Percentiles rank a stretch among this genome's conserved stretches.
Evolutionary conservation across 805 yeast genomes (phyloP).

Genomic region (Kazachstania martiniae): DNA sequence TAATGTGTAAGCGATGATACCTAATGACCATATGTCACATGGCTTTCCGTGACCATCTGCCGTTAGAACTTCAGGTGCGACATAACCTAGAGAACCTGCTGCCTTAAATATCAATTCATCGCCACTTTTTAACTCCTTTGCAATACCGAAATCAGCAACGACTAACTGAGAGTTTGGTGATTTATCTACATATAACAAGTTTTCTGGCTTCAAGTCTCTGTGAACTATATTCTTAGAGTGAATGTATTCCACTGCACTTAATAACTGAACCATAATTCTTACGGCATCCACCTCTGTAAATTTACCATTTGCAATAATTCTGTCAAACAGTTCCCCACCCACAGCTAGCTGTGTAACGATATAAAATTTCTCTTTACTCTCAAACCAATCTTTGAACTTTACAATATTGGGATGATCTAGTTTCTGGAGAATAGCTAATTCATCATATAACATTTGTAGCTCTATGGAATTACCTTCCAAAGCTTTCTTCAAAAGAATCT

Average conservation of each 20-base stretch:
- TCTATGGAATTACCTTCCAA: slow-evolving; percentile 59
- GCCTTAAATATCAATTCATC: slow-evolving; percentile 55
- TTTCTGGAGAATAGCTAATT: slow-evolving; percentile 55
- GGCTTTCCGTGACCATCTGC: slow-evolving; percentile 87
- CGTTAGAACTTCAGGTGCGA: slow-evolving; percentile 87
- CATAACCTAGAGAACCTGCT: slow-evolving; percentile 93
- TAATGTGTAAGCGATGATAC: slow-evolving; percentile 83
- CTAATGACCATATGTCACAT: slow-evolving; percentile 93
- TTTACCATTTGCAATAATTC: slow-evolving; percentile 69
- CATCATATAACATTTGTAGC: slow-evolving; percentile 61
- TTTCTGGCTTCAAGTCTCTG: slow-evolving; percentile 91
- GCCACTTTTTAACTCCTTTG: slow-evolving; percentile 54
- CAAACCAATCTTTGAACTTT: slow-evolving; percentile 88
- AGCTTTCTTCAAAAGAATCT: slow-evolving; percentile 78
- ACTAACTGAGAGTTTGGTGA: slow-evolving; percentile 64
- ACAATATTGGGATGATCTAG: slow-evolving; percentile 80
- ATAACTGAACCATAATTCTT: slow-evolving; percentile 56
- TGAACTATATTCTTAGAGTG: slow-evolving; percentile 77
- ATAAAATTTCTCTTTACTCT: slow-evolving; percentile 81
- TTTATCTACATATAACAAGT: slow-evolving; percentile 55
- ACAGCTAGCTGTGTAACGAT: slow-evolving; percentile 90
- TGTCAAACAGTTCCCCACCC: slow-evolving; percentile 91
- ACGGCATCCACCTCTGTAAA: slow-evolving; percentile 89
- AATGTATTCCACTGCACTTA: slow-evolving; percentile 68
- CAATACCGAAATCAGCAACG: slow-evolving; percentile 93